Conservation (phyloP, 257 asterid species). For the Salvia rosmarinus region DNA sequence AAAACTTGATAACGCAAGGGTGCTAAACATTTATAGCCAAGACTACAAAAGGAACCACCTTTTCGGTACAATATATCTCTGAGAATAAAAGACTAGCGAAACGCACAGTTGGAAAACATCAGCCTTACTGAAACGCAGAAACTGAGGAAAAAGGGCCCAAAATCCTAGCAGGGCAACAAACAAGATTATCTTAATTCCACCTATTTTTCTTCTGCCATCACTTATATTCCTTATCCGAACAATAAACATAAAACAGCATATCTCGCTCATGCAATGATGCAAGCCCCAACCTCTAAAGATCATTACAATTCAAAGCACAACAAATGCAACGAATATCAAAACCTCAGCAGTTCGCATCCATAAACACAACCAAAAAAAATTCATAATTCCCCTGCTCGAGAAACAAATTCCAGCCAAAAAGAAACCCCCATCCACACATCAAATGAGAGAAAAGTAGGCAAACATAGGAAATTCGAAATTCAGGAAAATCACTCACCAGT, state of each 20-base stretch:
- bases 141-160: background rate
- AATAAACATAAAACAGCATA: background rate
- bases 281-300: background rate
- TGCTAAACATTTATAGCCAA: background rate
- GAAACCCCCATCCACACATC: background rate
- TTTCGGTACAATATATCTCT: background rate
- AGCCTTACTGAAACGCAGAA: conserved; percentile 19
- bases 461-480: conserved; percentile 9
- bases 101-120: conserved; percentile 2
- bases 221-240: conserved; percentile 13
- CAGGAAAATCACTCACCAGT: conserved; percentile 60
- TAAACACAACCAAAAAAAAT: conserved; percentile 14
- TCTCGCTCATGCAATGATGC: conserved; percentile 21
- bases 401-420: background rate
- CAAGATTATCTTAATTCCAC: conserved; percentile 10
- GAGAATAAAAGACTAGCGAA: background rate
- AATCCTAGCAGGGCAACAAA: background rate
- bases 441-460: conserved; percentile 17
- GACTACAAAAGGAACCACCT: background rate
- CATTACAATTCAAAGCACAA: background rate
- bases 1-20: background rate
- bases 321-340: background rate
- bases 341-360: conserved; percentile 12
- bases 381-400: background rate
- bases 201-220: background rate